phyloP scores from a whole-genome alignment of 2,329 filamentous ascomycete genomes.

The Neurospora crassa region DNA sequence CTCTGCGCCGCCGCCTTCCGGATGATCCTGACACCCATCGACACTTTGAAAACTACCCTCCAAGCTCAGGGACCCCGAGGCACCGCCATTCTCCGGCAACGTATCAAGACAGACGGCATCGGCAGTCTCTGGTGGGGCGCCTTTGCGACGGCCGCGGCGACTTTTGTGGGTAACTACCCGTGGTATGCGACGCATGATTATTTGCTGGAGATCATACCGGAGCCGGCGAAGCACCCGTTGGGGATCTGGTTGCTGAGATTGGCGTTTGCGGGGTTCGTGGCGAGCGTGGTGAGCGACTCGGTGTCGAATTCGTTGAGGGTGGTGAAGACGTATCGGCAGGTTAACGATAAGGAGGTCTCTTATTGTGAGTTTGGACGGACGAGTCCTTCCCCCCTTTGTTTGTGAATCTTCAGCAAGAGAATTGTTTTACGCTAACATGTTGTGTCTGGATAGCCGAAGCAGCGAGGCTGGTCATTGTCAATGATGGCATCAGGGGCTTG shows the following conservation, averaged over 20 bases:
- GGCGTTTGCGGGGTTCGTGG: slow-evolving; percentile 33
- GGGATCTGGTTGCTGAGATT: slow-evolving; percentile 33
- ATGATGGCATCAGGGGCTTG: slow-evolving; percentile 33
- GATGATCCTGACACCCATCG: slow-evolving; percentile 37
- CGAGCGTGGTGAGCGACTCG: slow-evolving; percentile 34
- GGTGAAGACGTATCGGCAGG: slow-evolving; percentile 39
- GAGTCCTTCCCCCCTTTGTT: neutral
- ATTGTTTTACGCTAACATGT: neutral
- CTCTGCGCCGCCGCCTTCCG: slow-evolving; percentile 38
- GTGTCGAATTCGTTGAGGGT: slow-evolving; percentile 38
- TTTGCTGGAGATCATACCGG: slow-evolving; percentile 27
- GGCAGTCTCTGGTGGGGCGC: slow-evolving; percentile 41
- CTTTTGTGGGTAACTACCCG: slow-evolving; percentile 39
- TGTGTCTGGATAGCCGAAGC: slow-evolving; percentile 27
- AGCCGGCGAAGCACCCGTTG: slow-evolving; percentile 30
- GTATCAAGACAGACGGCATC: slow-evolving; percentile 33
- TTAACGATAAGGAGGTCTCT: slow-evolving; percentile 37
- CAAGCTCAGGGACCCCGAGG: slow-evolving; percentile 36
- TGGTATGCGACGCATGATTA: slow-evolving; percentile 42
- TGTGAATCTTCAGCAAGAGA: neutral
- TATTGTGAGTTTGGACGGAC: slow-evolving; percentile 26
- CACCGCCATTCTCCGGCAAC: slow-evolving; percentile 31
- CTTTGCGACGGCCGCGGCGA: slow-evolving; percentile 37
- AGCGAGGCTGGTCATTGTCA: slow-evolving; percentile 28
- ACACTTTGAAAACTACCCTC: slow-evolving; percentile 40